phyloP scores from a whole-genome alignment of 345 rosid species.

The Ricinus communis region DNA sequence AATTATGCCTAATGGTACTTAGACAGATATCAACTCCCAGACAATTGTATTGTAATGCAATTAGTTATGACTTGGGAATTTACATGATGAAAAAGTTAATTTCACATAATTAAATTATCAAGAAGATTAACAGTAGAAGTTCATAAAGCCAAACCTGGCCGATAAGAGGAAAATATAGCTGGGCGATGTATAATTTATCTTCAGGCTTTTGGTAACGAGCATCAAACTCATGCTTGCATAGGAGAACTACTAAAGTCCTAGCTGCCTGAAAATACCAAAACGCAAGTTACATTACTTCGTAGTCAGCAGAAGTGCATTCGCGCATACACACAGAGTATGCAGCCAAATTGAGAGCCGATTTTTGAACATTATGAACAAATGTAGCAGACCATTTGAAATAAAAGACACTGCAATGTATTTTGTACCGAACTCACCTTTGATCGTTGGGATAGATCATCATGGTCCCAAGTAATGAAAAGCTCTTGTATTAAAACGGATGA shows the following conservation, averaged over 20 bases:
- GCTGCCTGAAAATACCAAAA: slow-evolving; percentile 67
- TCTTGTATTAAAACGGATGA: slow-evolving; percentile 94
- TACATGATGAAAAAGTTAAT: slow-evolving; percentile 6
- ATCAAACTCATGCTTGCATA: slow-evolving; percentile 98
- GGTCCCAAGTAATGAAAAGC: slow-evolving; percentile 95
- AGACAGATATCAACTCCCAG: not conserved
- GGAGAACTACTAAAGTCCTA: slow-evolving; percentile 80
- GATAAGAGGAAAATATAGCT: slow-evolving; percentile 86
- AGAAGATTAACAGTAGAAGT: not conserved
- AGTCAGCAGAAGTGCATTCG: too few relatives aligned
- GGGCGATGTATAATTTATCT: slow-evolving; percentile 96
- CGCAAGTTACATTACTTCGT: slow-evolving; percentile 8
- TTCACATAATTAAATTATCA: not conserved
- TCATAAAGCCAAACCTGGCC: slow-evolving; percentile 61
- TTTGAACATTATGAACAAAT: not conserved
- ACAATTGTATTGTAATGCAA: not conserved
- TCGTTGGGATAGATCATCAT: slow-evolving; percentile 90
- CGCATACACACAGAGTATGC: not conserved
- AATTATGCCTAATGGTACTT: not conserved
- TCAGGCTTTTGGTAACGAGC: slow-evolving; percentile 97
- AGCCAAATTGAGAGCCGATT: not conserved
- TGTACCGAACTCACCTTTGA: slow-evolving; percentile 59
- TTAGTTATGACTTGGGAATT: not conserved
- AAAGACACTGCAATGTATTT: not conserved
- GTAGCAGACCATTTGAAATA: slow-evolving; percentile 7